phyloP scores from a whole-genome alignment of 2,329 filamentous ascomycete genomes.

The Nigrospora osmanthi region DNA sequence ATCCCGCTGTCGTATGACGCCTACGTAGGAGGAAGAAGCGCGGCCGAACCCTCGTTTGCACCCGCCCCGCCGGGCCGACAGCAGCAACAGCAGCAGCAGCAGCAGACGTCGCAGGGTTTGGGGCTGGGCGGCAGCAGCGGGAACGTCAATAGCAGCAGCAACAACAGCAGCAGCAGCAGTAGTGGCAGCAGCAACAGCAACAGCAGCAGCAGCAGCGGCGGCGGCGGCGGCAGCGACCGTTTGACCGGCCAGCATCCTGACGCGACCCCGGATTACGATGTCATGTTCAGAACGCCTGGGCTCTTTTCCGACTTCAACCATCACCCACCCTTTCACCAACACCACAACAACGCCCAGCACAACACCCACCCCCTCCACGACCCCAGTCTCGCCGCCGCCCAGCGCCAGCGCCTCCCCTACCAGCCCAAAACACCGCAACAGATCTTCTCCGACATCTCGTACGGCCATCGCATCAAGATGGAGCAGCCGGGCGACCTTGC shows the following conservation, averaged over 20 bases:
- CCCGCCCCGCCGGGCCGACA: constrained; percentile 18
- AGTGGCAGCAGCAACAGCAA: constrained; percentile 9
- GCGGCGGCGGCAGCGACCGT: constrained; percentile 1
- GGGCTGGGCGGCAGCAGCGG: constrained; percentile 12
- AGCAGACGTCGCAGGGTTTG: too few species aligned
- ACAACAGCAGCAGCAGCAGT: constrained; percentile 6
- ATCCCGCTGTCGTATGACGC: constrained; percentile 31
- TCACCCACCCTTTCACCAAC: constrained; percentile 11
- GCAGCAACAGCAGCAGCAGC: constrained; percentile 2
- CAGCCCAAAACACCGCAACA: constrained; percentile 9
- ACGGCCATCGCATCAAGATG: constrained; percentile 25
- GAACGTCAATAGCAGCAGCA: constrained; percentile 5
- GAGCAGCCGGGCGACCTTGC: constrained; percentile 36
- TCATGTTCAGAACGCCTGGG: not conserved
- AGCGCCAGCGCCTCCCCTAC: constrained; percentile 5
- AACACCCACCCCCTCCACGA: constrained; percentile 2
- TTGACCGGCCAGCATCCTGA: too few species aligned
- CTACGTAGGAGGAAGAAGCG: constrained; percentile 17
- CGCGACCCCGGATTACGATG: too few species aligned
- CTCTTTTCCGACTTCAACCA: not conserved
- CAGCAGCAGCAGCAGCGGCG: constrained; percentile 3
- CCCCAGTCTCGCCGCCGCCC: not conserved
- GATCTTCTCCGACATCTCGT: constrained; percentile 4
- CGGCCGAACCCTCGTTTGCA: constrained; percentile 19
- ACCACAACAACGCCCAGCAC: constrained; percentile 6